phyloP scores from a whole-genome alignment of 139 green algal genomes.

The Edaphochlamys debaryana region DNA sequence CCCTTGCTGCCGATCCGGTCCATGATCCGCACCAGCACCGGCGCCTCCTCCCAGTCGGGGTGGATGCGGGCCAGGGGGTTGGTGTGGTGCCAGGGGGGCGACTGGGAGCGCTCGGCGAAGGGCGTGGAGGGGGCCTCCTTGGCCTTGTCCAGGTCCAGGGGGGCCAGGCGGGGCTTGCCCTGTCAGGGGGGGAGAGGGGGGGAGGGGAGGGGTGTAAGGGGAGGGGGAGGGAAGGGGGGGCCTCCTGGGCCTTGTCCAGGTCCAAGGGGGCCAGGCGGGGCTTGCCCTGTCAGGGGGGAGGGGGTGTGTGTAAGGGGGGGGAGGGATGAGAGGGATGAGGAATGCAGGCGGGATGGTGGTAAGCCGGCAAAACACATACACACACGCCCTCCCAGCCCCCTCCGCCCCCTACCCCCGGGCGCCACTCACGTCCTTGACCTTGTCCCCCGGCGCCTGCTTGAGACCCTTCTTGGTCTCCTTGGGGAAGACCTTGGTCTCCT shows the following conservation, averaged over 20 bases:
- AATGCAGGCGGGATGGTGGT: not conserved
- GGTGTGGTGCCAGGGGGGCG: conserved; percentile 62
- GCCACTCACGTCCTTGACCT: not conserved
- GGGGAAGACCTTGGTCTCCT: conserved; percentile 48
- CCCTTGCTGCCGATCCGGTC: conserved; percentile 56
- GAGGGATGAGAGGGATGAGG: not conserved
- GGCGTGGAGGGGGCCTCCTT: conserved; percentile 7
- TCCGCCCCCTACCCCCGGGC: not conserved
- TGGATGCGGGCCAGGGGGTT: conserved; percentile 63
- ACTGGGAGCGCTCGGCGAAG: conserved; percentile 48
- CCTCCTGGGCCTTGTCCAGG: conserved; percentile 38
- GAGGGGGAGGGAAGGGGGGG: not conserved
- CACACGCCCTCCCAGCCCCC: too few species aligned
- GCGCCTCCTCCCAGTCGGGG: conserved; percentile 64
- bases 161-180: conserved; percentile 31
- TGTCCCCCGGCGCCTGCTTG: conserved; percentile 11
- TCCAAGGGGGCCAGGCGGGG: conserved; percentile 20
- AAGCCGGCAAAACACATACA: too few species aligned
- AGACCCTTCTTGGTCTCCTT: conserved; percentile 47
- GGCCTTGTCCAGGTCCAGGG: conserved; percentile 36
- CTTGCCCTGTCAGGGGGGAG: conserved; percentile 11
- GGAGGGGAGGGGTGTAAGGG: not conserved
- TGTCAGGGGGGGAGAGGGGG: not conserved
- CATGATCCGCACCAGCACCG: conserved; percentile 59
- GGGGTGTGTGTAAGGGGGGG: not conserved